A percentile compares a stretch with the other conserved stretches of the same genome.
Evolutionary conservation across 192 early-diverging fungal species (phyloP).

Genomic region (Chytriomyces confervae): DNA sequence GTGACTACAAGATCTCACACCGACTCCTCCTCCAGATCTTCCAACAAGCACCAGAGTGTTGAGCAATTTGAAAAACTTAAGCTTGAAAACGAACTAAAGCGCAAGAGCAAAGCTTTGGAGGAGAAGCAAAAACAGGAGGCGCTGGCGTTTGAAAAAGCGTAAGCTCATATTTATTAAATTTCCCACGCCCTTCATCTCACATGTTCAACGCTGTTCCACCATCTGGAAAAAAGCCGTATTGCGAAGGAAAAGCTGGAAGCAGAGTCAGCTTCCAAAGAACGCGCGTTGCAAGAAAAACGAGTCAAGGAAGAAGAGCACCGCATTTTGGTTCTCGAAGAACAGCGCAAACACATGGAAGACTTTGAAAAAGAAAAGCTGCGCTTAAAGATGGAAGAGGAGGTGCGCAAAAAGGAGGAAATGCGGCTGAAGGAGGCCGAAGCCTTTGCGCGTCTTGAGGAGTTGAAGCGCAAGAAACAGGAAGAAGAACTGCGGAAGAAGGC

Average conservation of each 20-base stretch:
- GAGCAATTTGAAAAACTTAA: conserved; percentile 23
- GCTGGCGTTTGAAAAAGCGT: conserved; percentile 28
- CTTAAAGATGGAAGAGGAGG: neutral
- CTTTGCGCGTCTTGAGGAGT: conserved; percentile 25
- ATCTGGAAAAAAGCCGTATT: conserved; percentile 4
- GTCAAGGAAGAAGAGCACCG: conserved; percentile 14
- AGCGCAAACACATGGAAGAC: conserved; percentile 25
- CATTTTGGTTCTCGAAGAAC: conserved; percentile 12
- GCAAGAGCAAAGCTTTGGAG: neutral
- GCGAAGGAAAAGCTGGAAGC: conserved; percentile 25
- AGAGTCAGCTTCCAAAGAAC: neutral
- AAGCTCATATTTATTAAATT: neutral
- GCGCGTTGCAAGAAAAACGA: neutral
- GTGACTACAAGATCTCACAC: neutral
- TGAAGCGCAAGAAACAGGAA: conserved; percentile 14
- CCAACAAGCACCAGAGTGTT: conserved; percentile 17
- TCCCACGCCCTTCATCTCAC: neutral
- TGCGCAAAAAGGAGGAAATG: conserved; percentile 1
- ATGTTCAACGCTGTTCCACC: neutral
- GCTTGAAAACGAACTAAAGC: neutral
- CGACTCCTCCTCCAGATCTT: neutral
- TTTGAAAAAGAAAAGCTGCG: conserved; percentile 8
- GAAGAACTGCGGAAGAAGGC: conserved; percentile 12
- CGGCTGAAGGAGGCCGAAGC: conserved; percentile 24
- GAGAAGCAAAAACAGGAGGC: conserved; percentile 8